Base-by-base conservation (phyloP, 2,329 filamentous ascomycete genomes). In the Aureobasidium sp. region DNA sequence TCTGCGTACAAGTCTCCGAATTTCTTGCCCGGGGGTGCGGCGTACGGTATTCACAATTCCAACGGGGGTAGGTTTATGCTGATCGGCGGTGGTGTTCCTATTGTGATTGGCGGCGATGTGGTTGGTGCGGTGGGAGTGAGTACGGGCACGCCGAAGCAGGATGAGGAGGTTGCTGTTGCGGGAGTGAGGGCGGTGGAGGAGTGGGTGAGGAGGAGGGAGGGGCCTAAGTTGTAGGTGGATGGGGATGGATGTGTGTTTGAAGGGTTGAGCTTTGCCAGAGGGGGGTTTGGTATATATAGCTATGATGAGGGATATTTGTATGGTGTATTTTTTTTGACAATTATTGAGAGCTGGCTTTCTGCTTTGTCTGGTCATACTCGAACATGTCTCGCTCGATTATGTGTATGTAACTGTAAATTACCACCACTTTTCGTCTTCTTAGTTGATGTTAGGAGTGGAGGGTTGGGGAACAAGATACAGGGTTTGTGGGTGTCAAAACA, bases 71-170 rank as follows among this genome's bases (percentile, higher is more conserved):
- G 79, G 45, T 83, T 83, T 63, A 79, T 71, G 67, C 76, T 79
- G 8, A 79, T 83, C 66, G 80, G 77, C 1, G 80, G 81, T 9
- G 81, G 80, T 1, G 66, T 83, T 4, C 80, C 80, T 4, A 77
- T 83, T 64, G 65, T 74, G 38, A 73, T 78, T 40, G 74, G 77
- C 54, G 79, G 79, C 2, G 69, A 73, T 37, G 76, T 81, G 4
- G 73, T 83, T 1, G 81, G 81, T 0, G 81, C 79, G 2, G 74
- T 83, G 61, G 81, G 80, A 0, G 80, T 80, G 60, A 79, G 76
- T 65, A 82, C 80, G 11, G 81, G 81, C 23, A 80, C 77, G 57
- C 80, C 80, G 51, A 73, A 73, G 57, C 78, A 83, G 68, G 81
- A 83, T 70, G 75, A 78, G 60, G 76, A 81, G 67, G 78, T 81